Evolutionary conservation across 495 filamentous ascomycete genomes (phyloP), one percentile per base, ranked within the genome.

Genomic region (Annulohypoxylon bovei): DNA sequence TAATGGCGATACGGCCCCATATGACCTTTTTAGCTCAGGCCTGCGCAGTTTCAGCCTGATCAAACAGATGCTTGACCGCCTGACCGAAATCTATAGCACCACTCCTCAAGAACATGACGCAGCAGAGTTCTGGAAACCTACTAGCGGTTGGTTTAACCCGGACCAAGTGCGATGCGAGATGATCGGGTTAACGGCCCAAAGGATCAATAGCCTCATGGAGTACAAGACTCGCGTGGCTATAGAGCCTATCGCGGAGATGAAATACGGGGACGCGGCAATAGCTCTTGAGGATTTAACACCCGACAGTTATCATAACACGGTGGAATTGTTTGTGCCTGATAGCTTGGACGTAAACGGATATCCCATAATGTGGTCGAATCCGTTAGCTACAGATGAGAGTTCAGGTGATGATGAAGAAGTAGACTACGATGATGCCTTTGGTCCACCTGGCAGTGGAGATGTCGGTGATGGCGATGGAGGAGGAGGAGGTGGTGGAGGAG

Each of bases 141-240:
- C 52, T 3, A 12, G 2, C 8, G 68, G 65, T 5, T 76, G 37
- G 47, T 76, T 76, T 28, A 65, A 72, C 46, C 52, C 57, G 11
- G 74, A 74, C 14, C 14, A 30, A 4, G 71, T 74, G 27, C 64
- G 74, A 1, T 7, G 33, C 3, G 56, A 67, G 11, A 74, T 76
- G 74, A 70, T 72, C 5, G 71, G 71, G 4, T 23, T 55, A 7
- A 52, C 62, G 0, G 40, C 65, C 8, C 32, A 53, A 23, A 22
- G 44, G 9, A 16, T 57, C 5, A 62, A 67, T 11, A 25, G 16
- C 2, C 2, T 3, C 3, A 61, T 74, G 58, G 8, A 52, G 0
- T 59, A 53, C 18, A 50, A 8, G 0, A 72, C 71, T 2, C 40
- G 68, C 7, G 23, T 72, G 0, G 57, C 65, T 3, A 71, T 74